Evolutionary conservation across 1,284 basidiomycete species (phyloP).

Genomic region (Puccinia polysora): DNA sequence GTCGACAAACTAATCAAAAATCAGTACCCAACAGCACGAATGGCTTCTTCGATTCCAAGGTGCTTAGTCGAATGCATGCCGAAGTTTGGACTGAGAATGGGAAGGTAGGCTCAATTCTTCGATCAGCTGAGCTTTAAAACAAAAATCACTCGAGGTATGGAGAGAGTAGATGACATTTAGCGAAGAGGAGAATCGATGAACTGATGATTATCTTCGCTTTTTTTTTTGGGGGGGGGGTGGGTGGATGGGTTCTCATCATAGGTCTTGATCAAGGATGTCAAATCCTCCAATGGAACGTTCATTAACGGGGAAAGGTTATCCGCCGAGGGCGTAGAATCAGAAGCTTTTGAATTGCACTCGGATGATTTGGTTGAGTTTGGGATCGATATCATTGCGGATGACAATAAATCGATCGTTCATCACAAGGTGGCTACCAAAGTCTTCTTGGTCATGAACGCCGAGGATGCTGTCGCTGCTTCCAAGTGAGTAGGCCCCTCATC

Average conservation of each 20-base stretch:
- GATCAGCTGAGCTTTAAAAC: background rate
- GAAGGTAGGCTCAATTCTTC: constrained; percentile 65
- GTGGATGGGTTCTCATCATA: no score
- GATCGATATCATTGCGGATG: constrained; percentile 97
- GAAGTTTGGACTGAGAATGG: constrained; percentile 92
- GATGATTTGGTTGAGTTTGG: constrained; percentile 97
- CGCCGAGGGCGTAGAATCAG: constrained; percentile 82
- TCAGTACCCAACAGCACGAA: constrained; percentile 90
- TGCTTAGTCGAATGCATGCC: constrained; percentile 89
- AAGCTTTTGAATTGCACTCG: constrained; percentile 86
- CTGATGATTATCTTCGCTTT: constrained; percentile 1
- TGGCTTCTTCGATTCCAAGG: constrained; percentile 96
- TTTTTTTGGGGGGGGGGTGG: no score
- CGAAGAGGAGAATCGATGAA: no score
- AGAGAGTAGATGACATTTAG: constrained; percentile 18
- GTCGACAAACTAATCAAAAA: constrained; percentile 95
- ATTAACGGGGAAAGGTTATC: constrained; percentile 92
- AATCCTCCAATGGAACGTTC: constrained; percentile 96
- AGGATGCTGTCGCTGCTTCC: constrained; percentile 61
- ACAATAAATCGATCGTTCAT: constrained; percentile 96
- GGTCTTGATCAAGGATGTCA: constrained; percentile 98
- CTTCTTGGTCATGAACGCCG: constrained; percentile 77
- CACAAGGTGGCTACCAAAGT: constrained; percentile 96
- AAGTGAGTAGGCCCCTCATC: constrained; percentile 44
- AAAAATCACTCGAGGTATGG: no score